A percentile compares a stretch with the other conserved stretches of the same genome.
phyloP scores from a whole-genome alignment of 78 protist genomes.

The Mantamonas sphyraenae region DNA sequence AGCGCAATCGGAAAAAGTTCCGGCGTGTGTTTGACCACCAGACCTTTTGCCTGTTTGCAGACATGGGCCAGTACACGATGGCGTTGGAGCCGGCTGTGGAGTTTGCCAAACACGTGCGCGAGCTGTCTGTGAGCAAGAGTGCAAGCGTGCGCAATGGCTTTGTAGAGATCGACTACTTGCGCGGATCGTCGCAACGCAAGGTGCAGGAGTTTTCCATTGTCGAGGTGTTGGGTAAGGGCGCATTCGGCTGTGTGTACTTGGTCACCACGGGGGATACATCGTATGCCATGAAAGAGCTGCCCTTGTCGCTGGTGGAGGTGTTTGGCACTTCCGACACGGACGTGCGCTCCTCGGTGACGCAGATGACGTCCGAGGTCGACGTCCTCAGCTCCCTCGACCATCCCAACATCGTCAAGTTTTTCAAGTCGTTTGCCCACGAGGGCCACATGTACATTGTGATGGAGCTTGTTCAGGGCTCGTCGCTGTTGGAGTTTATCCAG shows the following conservation, averaged over 20 bases:
- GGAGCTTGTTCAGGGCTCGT: slow-evolving; percentile 18
- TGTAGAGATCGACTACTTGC: background rate
- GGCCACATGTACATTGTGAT: slow-evolving; percentile 7
- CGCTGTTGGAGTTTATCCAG: background rate
- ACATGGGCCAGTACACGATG: background rate
- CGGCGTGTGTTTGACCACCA: background rate
- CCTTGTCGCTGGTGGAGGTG: background rate
- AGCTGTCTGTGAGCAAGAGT: background rate
- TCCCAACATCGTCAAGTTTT: slow-evolving; percentile 9
- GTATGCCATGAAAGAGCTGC: background rate
- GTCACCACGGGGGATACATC: background rate
- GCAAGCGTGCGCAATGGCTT: background rate
- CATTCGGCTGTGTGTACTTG: background rate
- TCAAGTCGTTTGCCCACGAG: background rate
- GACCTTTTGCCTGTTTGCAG: background rate
- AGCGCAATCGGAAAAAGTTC: background rate
- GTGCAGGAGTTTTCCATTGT: background rate
- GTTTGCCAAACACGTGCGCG: background rate
- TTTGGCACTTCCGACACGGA: background rate
- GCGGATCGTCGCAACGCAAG: background rate
- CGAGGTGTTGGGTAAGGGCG: background rate
- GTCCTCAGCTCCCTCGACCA: background rate
- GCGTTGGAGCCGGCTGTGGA: background rate
- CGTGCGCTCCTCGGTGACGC: background rate
- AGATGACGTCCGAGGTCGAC: background rate